Base-by-base conservation (phyloP, 1,139 yeast genomes). In the Candida anutae region DNA sequence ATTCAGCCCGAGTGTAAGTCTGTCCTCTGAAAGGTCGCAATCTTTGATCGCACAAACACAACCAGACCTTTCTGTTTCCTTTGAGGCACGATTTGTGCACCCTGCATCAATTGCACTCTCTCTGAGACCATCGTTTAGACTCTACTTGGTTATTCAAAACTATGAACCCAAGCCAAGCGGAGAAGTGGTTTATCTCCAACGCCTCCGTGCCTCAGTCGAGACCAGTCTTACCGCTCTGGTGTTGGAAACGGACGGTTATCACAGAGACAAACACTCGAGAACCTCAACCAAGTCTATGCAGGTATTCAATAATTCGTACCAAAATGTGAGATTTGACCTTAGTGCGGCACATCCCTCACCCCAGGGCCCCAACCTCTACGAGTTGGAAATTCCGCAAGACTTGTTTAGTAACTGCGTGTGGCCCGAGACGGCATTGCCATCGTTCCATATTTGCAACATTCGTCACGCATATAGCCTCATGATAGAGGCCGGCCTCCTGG, bases 401-500 rank as follows among this genome's bases (percentile, higher is more conserved):
- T 48, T 56, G 30, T 67, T 51, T 30, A 43, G 50, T 21, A 62
- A 62, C 33, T 64, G 70, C 19, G 45, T 58, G 1, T 42, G 76
- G 10, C 80, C 83, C 0, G 67, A 60, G 26, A 48, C 58, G 30
- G 49, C 74, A 6, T 51, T 74, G 1, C 82, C 83, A 2, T 56
- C 71, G 5, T 77, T 77, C 47, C 53, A 49, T 21, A 70, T 77
- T 3, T 77, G 84, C 46, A 76, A 75, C 44, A 63, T 77, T 11
- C 45, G 61, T 4, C 54, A 82, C 26, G 44, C 41, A n/a, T 76
- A 77, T 41, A 46, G 50, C 9, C 36, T 76, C 23, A 48, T 49
- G 13, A 52, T 76, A 2, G 47, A 48, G 3, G 75, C 62, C 2
- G 75, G 70, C 3, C 58, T 77, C 32, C 52, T 72, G 9, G 29